These are phyloP conservation scores for Chalaropsis ovoidea DNA, from an alignment of 2,329 filamentous ascomycete species.

Conservation along the genomic window DNA sequence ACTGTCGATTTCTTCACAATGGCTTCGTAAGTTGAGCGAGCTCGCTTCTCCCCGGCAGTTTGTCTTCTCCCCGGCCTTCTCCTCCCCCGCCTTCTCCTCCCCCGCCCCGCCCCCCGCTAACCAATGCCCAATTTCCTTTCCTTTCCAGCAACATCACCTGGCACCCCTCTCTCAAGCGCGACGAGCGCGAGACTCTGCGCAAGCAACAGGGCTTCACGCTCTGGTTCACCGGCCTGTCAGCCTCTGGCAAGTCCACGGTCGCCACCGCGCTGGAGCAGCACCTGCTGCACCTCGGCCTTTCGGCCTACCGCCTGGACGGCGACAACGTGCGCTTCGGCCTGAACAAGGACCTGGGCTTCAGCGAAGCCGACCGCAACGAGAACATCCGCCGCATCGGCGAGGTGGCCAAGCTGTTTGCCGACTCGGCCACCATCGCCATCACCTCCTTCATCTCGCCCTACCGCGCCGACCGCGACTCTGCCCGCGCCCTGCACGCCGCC, in stretches of 20 bases:
- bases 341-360: slow-evolving; percentile 96
- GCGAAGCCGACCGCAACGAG: slow-evolving; percentile 85
- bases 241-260: slow-evolving; percentile 93
- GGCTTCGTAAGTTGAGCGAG: slow-evolving; percentile 24
- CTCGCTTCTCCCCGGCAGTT: slow-evolving; percentile 6
- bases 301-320: slow-evolving; percentile 88
- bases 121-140: neutral
- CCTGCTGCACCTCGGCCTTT: slow-evolving; percentile 71
- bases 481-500: slow-evolving; percentile 66
- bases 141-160: slow-evolving; percentile 71
- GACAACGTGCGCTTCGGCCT: slow-evolving; percentile 98
- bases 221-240: slow-evolving; percentile 95
- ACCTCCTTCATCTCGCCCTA: slow-evolving; percentile 98
- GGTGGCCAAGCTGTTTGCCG: slow-evolving; percentile 93
- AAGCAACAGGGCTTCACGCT: slow-evolving; percentile 86
- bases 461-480: slow-evolving; percentile 71
- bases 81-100: neutral
- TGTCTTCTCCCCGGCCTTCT: neutral
- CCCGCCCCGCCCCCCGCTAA: neutral
- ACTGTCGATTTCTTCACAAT: slow-evolving; percentile 10
- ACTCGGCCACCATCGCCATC: slow-evolving; percentile 75
- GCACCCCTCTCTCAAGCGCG: slow-evolving; percentile 70
- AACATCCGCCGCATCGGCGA: slow-evolving; percentile 96
- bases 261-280: slow-evolving; percentile 95
- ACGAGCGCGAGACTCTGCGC: slow-evolving; percentile 63